Percentiles rank a stretch among this genome's conserved stretches.
These are phyloP conservation scores for Geotrichum australiense DNA, from an alignment of 1,139 yeast genomes.

Conservation along the genomic window DNA sequence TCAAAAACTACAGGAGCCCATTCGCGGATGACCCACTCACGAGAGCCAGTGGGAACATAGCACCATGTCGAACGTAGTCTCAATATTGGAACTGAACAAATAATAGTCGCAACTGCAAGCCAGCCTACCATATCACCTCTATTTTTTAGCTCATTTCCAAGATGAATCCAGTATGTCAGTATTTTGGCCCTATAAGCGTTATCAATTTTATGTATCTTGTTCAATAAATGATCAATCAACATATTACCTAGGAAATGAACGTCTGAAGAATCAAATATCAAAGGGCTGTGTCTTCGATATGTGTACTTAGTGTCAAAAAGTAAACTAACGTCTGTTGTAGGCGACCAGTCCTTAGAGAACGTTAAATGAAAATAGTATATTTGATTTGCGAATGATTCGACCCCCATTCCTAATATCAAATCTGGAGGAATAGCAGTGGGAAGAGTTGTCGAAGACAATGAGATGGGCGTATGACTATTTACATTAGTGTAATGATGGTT, in stretches of 20 bases:
- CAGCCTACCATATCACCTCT: slow-evolving; percentile 93
- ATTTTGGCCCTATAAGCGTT: slow-evolving; percentile 52
- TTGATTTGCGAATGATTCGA: slow-evolving; percentile 33
- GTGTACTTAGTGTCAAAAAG: slow-evolving; percentile 39
- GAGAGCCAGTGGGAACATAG: slow-evolving; percentile 53
- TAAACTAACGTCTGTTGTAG: slow-evolving; percentile 55
- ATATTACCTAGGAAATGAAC: slow-evolving; percentile 73
- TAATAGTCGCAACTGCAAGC: slow-evolving; percentile 80
- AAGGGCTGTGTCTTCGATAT: slow-evolving; percentile 46
- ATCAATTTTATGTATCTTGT: slow-evolving; percentile 21
- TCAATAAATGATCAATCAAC: slow-evolving; percentile 62
- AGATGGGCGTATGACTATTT: slow-evolving; percentile 10
- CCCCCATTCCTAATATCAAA: slow-evolving; percentile 29
- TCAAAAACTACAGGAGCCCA: slow-evolving; percentile 96
- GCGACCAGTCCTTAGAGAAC: slow-evolving; percentile 56
- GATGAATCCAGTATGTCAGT: slow-evolving; percentile 75
- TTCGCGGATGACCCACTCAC: slow-evolving; percentile 62
- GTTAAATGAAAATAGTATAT: slow-evolving; percentile 34
- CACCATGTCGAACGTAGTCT: slow-evolving; percentile 75
- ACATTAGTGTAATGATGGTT: slow-evolving; percentile 10
- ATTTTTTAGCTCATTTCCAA: slow-evolving; percentile 72
- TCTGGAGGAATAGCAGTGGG: slow-evolving; percentile 29
- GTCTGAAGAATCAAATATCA: slow-evolving; percentile 60
- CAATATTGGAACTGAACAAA: slow-evolving; percentile 76
- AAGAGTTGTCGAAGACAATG: slow-evolving; percentile 6